Conservation (phyloP, 192 early-diverging fungal species). For the Funneliformis geosporum region DNA sequence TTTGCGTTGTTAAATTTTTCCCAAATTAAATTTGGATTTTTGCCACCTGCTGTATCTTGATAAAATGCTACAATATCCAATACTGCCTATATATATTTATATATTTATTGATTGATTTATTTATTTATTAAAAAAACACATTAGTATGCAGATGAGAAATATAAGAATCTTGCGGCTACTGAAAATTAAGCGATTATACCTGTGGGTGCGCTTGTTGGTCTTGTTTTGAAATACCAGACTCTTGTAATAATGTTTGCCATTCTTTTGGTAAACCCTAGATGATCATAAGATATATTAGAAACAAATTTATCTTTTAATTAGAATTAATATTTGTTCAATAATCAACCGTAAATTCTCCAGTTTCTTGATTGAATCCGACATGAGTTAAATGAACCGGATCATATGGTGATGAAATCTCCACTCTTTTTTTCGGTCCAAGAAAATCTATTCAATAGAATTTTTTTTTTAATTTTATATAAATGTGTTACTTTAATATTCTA, state of each 20-base stretch:
- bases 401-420: constrained; percentile 92
- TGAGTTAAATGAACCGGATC: constrained; percentile 97
- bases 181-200: constrained; percentile 35
- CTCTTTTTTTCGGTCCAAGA: constrained; percentile 68
- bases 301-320: too few relatives aligned
- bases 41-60: constrained; percentile 58
- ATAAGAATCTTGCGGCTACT: not conserved
- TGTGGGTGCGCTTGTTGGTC: constrained; percentile 94
- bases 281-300: not conserved
- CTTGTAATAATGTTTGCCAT: constrained; percentile 89
- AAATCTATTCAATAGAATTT: constrained; percentile 39
- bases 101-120: too few relatives aligned
- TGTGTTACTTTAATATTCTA: not conserved
- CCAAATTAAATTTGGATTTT: constrained; percentile 48
- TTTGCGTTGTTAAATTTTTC: constrained; percentile 46
- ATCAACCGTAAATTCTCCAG: constrained; percentile 89
- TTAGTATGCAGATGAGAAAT: too few relatives aligned
- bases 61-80: constrained; percentile 85
- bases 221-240: constrained; percentile 92
- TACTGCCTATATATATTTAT: constrained; percentile 56
- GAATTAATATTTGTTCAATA: too few relatives aligned
- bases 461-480: not conserved
- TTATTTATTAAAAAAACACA: too few relatives aligned
- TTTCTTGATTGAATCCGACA: constrained; percentile 95
- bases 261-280: constrained; percentile 88